These are phyloP conservation scores for Carnegiea gigantea DNA, from an alignment of 179 eudicot genomes.

Conservation along the genomic window DNA sequence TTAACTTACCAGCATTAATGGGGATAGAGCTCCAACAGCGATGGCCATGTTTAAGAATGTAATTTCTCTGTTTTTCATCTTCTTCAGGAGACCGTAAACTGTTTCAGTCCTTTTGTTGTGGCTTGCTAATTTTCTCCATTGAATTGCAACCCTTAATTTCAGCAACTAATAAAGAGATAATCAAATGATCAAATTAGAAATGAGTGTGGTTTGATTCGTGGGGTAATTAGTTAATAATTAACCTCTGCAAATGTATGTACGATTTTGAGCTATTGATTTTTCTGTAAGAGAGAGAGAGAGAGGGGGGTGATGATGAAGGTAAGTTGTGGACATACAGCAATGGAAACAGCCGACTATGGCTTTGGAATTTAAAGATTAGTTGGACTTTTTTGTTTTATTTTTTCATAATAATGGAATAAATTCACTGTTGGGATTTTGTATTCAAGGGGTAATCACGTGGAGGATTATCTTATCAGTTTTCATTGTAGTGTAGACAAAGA, in stretches of 20 bases:
- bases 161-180: neutral
- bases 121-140: constrained; percentile 8
- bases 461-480: neutral
- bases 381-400: neutral
- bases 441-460: neutral
- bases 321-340: neutral
- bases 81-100: constrained; percentile 10
- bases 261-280: neutral
- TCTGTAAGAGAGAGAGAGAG: neutral
- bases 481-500: neutral
- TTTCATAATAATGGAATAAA: neutral
- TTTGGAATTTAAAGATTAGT: constrained; percentile 8
- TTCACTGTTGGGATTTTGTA: neutral
- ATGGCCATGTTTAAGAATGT: constrained; percentile 7
- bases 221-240: neutral
- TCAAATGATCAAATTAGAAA: neutral
- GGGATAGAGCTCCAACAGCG: constrained; percentile 10
- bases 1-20: constrained; percentile 4
- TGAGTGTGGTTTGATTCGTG: neutral
- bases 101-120: constrained; percentile 1
- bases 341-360: neutral
- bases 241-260: neutral
- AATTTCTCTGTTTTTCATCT: neutral
- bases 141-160: constrained; percentile 3
- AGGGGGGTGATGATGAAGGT: neutral